These are phyloP conservation scores for Cytospora leucostoma DNA, from an alignment of 2,329 filamentous ascomycete genomes.

Conservation along the genomic window DNA sequence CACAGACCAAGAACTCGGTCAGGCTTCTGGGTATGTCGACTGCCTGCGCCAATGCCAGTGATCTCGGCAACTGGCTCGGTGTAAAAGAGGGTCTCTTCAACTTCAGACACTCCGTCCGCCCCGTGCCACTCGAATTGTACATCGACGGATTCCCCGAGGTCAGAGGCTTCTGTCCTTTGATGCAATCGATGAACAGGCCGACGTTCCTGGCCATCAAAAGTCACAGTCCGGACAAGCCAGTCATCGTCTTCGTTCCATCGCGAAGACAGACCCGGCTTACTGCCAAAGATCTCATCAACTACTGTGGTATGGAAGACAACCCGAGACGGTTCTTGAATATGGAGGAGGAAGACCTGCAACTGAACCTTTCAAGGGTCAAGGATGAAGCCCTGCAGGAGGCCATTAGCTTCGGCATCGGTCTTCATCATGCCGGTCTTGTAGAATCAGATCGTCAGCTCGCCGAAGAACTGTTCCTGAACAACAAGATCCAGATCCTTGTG, in stretches of 20 bases:
- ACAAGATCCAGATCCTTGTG: conserved; percentile 96
- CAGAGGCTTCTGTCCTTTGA: conserved; percentile 91
- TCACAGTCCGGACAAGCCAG: conserved; percentile 93
- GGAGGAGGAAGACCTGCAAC: conserved; percentile 88
- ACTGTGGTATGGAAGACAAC: conserved; percentile 98
- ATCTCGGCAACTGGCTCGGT: conserved; percentile 93
- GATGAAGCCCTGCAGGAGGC: conserved; percentile 91
- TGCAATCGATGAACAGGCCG: conserved; percentile 99
- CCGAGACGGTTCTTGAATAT: conserved; percentile 90
- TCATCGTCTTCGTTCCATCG: conserved; percentile 97
- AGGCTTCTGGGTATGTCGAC: conserved; percentile 98
- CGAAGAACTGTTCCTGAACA: conserved; percentile 93
- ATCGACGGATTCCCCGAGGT: conserved; percentile 97
- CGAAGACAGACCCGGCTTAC: conserved; percentile 92
- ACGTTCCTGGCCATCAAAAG: conserved; percentile 96
- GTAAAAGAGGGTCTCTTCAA: conserved; percentile 97
- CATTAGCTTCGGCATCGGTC: conserved; percentile 93
- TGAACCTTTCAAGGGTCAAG: conserved; percentile 87
- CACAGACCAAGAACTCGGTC: conserved; percentile 86
- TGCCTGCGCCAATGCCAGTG: conserved; percentile 91
- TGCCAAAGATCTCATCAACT: conserved; percentile 94
- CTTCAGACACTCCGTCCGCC: conserved; percentile 94
- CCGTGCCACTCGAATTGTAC: conserved; percentile 92
- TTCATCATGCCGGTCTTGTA: conserved; percentile 95
- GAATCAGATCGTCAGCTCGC: conserved; percentile 90